Evolutionary conservation across 495 filamentous ascomycete species (phyloP).

Genomic region (Trichoderma reesei): DNA sequence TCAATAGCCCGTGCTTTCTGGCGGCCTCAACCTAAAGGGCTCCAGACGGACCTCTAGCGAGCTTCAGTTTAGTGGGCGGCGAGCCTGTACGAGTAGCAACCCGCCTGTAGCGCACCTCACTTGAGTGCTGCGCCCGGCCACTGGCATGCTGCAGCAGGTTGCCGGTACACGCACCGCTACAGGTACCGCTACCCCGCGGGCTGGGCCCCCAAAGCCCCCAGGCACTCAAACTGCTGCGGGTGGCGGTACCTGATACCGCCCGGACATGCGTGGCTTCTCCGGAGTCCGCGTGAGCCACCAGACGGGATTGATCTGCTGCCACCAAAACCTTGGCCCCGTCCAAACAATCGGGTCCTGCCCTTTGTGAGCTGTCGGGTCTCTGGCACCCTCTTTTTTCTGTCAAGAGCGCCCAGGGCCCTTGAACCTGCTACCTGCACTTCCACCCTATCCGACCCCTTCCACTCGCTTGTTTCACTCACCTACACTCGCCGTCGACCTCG

Average conservation of each 20-base stretch:
- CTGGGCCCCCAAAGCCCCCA: too few species aligned
- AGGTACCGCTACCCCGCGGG: too few species aligned
- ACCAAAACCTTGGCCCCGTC: neutral
- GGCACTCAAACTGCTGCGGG: too few species aligned
- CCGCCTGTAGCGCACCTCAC: neutral
- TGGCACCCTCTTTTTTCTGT: neutral
- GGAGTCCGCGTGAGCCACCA: neutral
- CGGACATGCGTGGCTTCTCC: neutral
- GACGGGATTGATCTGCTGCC: neutral
- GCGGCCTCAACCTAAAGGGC: too few species aligned
- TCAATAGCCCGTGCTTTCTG: too few species aligned
- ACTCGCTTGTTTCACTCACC: conserved; percentile 8
- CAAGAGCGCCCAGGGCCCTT: neutral
- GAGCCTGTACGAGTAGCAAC: neutral
- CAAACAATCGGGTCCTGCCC: neutral
- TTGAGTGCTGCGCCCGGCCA: neutral
- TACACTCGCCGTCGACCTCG: neutral
- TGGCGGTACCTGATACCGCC: neutral
- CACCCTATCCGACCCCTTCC: conserved; percentile 1
- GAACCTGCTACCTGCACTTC: neutral
- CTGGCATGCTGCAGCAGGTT: neutral
- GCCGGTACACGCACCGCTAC: too few species aligned
- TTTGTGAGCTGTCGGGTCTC: neutral
- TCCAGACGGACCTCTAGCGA: neutral
- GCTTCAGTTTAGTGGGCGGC: neutral